Conservation (phyloP, 2,329 filamentous ascomycete species). For the Pseudogymnoascus sp. region DNA sequence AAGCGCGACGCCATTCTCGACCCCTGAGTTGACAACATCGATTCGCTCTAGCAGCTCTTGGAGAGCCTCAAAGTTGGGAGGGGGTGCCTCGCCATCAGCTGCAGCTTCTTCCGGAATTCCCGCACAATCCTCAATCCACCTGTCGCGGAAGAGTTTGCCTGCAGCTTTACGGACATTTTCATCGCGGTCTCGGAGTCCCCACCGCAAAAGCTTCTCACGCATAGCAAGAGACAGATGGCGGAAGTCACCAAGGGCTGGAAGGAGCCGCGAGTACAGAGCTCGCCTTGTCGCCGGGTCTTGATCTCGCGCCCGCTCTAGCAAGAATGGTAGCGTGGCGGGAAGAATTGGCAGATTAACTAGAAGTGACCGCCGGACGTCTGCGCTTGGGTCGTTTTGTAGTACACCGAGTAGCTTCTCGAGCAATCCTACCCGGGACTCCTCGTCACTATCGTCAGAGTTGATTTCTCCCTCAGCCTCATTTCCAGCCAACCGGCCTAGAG, state of each 20-base stretch:
- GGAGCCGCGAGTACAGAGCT: slow-evolving; percentile 75
- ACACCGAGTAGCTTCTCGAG: slow-evolving; percentile 79
- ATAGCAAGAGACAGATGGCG: slow-evolving; percentile 86
- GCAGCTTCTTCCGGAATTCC: slow-evolving; percentile 50
- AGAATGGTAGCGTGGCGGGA: slow-evolving; percentile 71
- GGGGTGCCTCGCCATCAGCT: slow-evolving; percentile 40
- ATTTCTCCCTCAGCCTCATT: slow-evolving; percentile 65
- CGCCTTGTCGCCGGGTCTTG: slow-evolving; percentile 76
- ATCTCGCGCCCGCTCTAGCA: slow-evolving; percentile 86
- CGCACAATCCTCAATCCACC: slow-evolving; percentile 97
- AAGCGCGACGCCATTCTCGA: slow-evolving; percentile 81
- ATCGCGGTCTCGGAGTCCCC: slow-evolving; percentile 89
- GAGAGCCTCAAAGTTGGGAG: slow-evolving; percentile 71
- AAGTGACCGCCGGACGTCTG: slow-evolving; percentile 82
- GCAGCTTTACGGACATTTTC: slow-evolving; percentile 90
- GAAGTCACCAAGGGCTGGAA: slow-evolving; percentile 89
- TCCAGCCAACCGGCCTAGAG: slow-evolving; percentile 74
- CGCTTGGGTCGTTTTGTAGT: slow-evolving; percentile 87
- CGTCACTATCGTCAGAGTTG: slow-evolving; percentile 63
- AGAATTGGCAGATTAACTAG: slow-evolving; percentile 85
- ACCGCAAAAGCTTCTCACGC: slow-evolving; percentile 88
- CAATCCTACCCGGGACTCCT: slow-evolving; percentile 60
- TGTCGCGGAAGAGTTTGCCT: slow-evolving; percentile 79
- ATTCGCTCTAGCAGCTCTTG: slow-evolving; percentile 89
- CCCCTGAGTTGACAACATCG: slow-evolving; percentile 82